Conservation (phyloP, 2,329 filamentous ascomycete species). For the Hypoxylon sp. region DNA sequence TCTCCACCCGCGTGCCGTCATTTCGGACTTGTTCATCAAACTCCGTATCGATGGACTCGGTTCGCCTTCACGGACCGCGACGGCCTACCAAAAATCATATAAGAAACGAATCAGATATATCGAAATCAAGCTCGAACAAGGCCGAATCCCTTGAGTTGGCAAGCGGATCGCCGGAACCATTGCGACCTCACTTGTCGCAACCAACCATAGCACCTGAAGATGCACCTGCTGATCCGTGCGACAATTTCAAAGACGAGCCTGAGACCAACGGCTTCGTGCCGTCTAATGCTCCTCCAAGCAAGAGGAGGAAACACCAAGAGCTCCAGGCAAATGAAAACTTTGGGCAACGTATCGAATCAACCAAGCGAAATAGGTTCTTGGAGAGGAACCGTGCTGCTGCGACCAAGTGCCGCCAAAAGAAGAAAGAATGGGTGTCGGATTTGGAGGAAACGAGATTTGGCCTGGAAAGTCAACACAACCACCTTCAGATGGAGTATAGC, state of each 20-base stretch:
- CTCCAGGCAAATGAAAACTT: constrained; percentile 44
- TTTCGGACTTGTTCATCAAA: constrained; percentile 10
- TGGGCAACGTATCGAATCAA: constrained; percentile 52
- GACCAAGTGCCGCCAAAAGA: constrained; percentile 80
- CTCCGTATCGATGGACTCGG: constrained; percentile 17
- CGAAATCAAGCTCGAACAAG: constrained; percentile 36
- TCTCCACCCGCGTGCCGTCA: constrained; percentile 35
- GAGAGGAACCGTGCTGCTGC: constrained; percentile 81
- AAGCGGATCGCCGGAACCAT: constrained; percentile 50
- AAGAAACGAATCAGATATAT: constrained; percentile 28
- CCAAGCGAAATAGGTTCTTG: constrained; percentile 70
- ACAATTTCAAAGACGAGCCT: constrained; percentile 5
- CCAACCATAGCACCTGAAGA: constrained; percentile 47
- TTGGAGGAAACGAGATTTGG: constrained; percentile 63
- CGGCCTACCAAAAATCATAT: constrained; percentile 26
- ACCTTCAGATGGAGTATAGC: constrained; percentile 62
- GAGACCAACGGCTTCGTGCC: constrained; percentile 1
- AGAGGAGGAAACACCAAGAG: constrained; percentile 49
- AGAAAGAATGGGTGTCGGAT: constrained; percentile 68
- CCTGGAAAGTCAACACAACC: constrained; percentile 61
- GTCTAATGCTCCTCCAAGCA: constrained; percentile 39
- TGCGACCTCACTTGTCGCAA: constrained; percentile 47
- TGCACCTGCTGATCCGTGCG: not conserved
- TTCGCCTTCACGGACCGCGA: constrained; percentile 21
- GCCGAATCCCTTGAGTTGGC: constrained; percentile 47